A percentile compares a stretch with the other conserved stretches of the same genome.
Conservation (phyloP, 2,329 filamentous ascomycete genomes). For the Cytospora chrysosperma region DNA sequence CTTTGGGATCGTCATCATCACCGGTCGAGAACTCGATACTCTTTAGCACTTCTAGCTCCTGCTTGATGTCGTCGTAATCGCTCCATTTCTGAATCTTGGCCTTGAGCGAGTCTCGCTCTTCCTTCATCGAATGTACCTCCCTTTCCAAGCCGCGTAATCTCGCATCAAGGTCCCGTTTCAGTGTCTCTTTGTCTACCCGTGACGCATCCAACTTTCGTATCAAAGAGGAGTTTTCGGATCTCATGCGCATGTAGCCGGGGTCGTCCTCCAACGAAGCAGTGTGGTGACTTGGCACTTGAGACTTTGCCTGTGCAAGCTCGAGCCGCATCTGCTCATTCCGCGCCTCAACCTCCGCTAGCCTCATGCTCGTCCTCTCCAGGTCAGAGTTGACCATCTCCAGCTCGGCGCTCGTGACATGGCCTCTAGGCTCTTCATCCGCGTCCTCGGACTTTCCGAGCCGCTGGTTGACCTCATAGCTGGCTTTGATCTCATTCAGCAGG, state of each 20-base stretch:
- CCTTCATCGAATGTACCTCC: conserved; percentile 69
- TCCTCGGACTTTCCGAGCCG: conserved; percentile 71
- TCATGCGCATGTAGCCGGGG: conserved; percentile 80
- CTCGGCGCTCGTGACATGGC: conserved; percentile 79
- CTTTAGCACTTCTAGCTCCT: conserved; percentile 94
- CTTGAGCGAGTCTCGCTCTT: conserved; percentile 78
- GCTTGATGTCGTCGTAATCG: conserved; percentile 95
- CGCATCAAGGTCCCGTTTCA: conserved; percentile 73
- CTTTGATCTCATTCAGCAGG: conserved; percentile 89
- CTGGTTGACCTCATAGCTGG: conserved; percentile 94
- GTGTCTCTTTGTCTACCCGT: conserved; percentile 78
- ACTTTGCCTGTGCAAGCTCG: conserved; percentile 86
- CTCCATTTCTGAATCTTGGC: conserved; percentile 82
- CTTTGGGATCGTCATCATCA: conserved; percentile 66
- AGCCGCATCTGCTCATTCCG: conserved; percentile 91
- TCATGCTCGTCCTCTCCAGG: conserved; percentile 80
- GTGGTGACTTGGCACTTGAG: conserved; percentile 63
- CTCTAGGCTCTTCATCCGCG: conserved; percentile 49
- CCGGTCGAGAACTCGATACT: conserved; percentile 96
- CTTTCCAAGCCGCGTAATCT: conserved; percentile 78
- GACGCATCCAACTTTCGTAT: conserved; percentile 83
- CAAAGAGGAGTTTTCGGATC: conserved; percentile 90
- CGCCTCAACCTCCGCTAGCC: conserved; percentile 87
- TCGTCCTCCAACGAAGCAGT: conserved; percentile 76
- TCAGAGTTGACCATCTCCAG: conserved; percentile 92